Evolutionary conservation across 1,284 basidiomycete species (phyloP), one percentile per base, ranked within the genome.

Genomic region (Meripilus lineatus): DNA sequence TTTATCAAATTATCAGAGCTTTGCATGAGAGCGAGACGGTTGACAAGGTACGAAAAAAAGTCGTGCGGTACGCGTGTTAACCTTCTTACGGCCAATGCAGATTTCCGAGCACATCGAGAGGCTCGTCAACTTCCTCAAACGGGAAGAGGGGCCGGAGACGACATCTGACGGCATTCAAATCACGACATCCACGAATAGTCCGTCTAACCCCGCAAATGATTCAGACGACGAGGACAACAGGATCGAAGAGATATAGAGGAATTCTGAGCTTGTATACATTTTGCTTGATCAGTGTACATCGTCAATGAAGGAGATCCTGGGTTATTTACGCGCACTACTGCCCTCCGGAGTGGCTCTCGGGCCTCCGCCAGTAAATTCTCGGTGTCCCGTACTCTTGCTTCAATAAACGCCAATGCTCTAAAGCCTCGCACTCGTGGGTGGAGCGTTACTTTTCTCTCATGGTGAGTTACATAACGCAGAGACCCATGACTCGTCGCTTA

Each of bases 1-100:
- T 89, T 1, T 99, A 99, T 63, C 82, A 88, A 56, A 85, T 99
- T 32, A 71, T 98, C 23, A 74, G 91, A 35, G 81, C 78, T 18
- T 71, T 86, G 8, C 95, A 99, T 62, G 75, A 88, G 53, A 75
- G 74, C 11, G 95, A 99, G 67, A 71, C 67, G 2, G 85, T 85
- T 17, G 88, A 92, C 38, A 84, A 84, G 63, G 90, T 85, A 40
- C 32, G 72, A 63, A n/a, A n/a, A n/a, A n/a, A n/a, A n/a, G n/a
- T n/a, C n/a, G n/a, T n/a, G n/a, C n/a, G n/a, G n/a, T n/a, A 38
- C 36, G 24, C 33, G 35, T 24, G 18, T 30, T 30, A 42, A 24
- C 21, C 10, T 30, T 21, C 13, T 26, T 13, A 45, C 26, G 21
- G 14, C 42, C 24, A 5, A 35, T 20, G 11, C 52, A 79, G 74